Conservation (phyloP, 164 flowering plant genomes). For the Tetrastigma voinierianum region DNA sequence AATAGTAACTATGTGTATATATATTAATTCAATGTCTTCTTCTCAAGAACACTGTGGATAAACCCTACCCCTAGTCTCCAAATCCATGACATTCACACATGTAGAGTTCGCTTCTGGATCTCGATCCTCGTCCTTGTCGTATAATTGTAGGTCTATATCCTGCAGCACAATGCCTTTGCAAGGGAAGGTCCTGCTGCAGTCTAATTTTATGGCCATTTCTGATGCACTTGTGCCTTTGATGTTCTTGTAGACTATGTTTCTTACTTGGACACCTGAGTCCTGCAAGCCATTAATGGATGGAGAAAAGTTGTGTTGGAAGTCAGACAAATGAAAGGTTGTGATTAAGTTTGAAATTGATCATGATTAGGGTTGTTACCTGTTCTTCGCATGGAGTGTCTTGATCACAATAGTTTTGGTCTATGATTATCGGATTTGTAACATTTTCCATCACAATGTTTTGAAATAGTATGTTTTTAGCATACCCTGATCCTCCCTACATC, state of each 20-base stretch:
- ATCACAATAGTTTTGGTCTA: slow-evolving; percentile 71
- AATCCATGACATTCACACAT: slow-evolving; percentile 17
- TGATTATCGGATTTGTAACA: slow-evolving; percentile 67
- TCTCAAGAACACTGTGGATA: slow-evolving; percentile 18
- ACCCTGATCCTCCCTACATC: too few relatives aligned
- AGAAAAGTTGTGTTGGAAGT: too few relatives aligned
- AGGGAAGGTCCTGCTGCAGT: slow-evolving; percentile 45
- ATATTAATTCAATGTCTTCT: too few relatives aligned
- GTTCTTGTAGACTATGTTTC: too few relatives aligned
- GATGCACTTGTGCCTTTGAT: slow-evolving; percentile 56
- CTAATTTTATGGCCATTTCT: slow-evolving; percentile 37
- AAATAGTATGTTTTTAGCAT: slow-evolving; percentile 37
- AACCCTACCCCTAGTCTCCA: slow-evolving; percentile 1
- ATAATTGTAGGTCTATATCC: too few relatives aligned
- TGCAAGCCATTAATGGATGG: slow-evolving; percentile 19
- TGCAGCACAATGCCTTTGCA: slow-evolving; percentile 38
- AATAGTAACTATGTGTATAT: too few relatives aligned
- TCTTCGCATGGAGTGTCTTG: too few relatives aligned
- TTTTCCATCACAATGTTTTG: slow-evolving; percentile 29
- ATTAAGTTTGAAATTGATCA: neutral
- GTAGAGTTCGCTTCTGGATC: slow-evolving; percentile 8
- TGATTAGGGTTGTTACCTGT: neutral
- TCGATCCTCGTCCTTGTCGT: neutral
- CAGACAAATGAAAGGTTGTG: neutral
- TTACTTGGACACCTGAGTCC: slow-evolving; percentile 47